These are phyloP conservation scores for Arthroderma uncinatum DNA, from an alignment of 2,329 filamentous ascomycete genomes.

Conservation along the genomic window DNA sequence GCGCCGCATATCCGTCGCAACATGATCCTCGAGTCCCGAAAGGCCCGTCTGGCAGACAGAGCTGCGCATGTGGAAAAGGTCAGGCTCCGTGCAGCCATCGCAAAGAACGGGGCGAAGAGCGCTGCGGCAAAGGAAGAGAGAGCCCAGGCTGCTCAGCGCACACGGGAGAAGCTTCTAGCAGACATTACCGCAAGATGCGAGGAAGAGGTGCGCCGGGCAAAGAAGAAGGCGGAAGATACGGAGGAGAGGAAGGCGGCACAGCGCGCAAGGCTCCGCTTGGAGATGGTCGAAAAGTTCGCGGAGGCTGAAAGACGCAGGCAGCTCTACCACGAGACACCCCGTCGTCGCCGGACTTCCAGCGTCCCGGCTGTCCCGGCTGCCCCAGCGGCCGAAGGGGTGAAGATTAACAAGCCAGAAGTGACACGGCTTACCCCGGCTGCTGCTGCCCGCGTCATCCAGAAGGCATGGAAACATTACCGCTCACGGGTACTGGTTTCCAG, in stretches of 20 bases:
- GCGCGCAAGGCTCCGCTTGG: slow-evolving; percentile 45
- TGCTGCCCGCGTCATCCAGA: slow-evolving; percentile 48
- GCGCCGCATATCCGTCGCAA: slow-evolving; percentile 55
- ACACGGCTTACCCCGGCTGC: slow-evolving; percentile 39
- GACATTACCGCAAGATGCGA: slow-evolving; percentile 55
- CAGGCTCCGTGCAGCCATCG: slow-evolving; percentile 49
- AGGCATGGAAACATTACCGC: slow-evolving; percentile 44
- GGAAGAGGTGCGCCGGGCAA: slow-evolving; percentile 54
- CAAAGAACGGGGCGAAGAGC: slow-evolving; percentile 47
- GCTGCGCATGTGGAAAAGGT: slow-evolving; percentile 57
- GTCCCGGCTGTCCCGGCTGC: slow-evolving; percentile 39
- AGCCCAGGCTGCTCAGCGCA: slow-evolving; percentile 51
- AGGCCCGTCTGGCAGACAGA: slow-evolving; percentile 52
- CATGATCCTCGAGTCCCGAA: slow-evolving; percentile 54
- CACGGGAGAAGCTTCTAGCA: slow-evolving; percentile 52
- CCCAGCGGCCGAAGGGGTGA: slow-evolving; percentile 21
- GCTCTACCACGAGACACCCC: slow-evolving; percentile 37
- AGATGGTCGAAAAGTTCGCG: slow-evolving; percentile 55
- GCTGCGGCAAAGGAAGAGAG: slow-evolving; percentile 48
- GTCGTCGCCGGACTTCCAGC: slow-evolving; percentile 43
- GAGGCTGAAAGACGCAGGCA: slow-evolving; percentile 50
- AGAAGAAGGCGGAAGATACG: slow-evolving; percentile 56
- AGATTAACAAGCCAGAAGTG: slow-evolving; percentile 25
- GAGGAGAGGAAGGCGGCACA: slow-evolving; percentile 54
- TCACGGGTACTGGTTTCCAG: slow-evolving; percentile 40